Base-by-base conservation (phyloP, 495 filamentous ascomycete genomes). In the Aspergillus mulundensis region DNA sequence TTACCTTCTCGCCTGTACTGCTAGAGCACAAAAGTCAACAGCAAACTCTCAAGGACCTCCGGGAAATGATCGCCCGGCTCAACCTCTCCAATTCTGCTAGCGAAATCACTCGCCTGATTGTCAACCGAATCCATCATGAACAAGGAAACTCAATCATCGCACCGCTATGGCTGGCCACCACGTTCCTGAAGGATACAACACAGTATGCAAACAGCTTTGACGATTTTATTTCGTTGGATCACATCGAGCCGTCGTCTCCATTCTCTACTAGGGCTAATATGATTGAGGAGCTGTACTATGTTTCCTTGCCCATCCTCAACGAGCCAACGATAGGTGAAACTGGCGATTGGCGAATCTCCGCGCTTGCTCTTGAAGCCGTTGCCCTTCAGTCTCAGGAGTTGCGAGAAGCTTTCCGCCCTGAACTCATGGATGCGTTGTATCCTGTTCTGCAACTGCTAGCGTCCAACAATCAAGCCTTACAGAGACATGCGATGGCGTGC, bases 371-470 rank as follows among this genome's bases (percentile, higher is more conserved):
- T 14, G 90, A 95, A 63, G 82, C 85, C 1, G 73, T 90, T 7
- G 85, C 88, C 15, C 79, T 90, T 41, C 82, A 88, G 55, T 85
- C 90, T 1, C 77, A 83, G 25, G 80, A 82, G n/a, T 73, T 87
- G 19, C 78, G 81, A 52, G 59, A 79, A 47, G 82, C 81, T 7
- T 99, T 97, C 67, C 83, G 89, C 15, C 78, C 82, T 3, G 92
- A 97, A 64, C 78, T 99, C 10, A 88, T 96, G 54, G 94, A 99
- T 58, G 86, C 90, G 2, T 77, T 99, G 7, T 97, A 96, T 66
- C 92, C 94, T 2, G 80, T 95, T 18, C 76, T 95, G 0, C 89
- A 96, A 46, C 81, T 90, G 32, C 77, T 97, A n/a, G 91, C 90
- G 5, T 92, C 90, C 4, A 76, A 72, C 28, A 81, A 86, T 20